Evolutionary conservation across 441 rosid species (phyloP).

Genomic region (Pelargonium australe): DNA sequence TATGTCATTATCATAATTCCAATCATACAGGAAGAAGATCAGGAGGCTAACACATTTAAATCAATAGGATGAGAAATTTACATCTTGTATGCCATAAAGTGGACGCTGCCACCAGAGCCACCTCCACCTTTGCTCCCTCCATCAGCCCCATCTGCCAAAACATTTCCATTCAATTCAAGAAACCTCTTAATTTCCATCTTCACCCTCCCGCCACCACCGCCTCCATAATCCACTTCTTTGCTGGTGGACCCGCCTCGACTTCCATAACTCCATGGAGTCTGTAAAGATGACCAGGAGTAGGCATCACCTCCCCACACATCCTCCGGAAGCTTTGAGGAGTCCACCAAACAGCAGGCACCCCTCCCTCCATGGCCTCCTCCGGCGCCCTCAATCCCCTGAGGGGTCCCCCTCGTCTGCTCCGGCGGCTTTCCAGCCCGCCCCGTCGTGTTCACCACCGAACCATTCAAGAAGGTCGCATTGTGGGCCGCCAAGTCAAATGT

Average conservation of each 20-base stretch:
- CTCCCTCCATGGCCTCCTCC: conserved; percentile 79
- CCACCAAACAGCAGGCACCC: conserved; percentile 60
- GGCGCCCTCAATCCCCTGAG: conserved; percentile 50
- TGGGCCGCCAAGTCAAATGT: conserved; percentile 38
- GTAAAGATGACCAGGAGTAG: conserved; percentile 64
- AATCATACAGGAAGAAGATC: neutral
- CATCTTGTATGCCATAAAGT: conserved; percentile 67
- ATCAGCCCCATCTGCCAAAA: conserved; percentile 81
- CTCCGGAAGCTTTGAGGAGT: conserved; percentile 49
- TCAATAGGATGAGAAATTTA: conserved; percentile 29
- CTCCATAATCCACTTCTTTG: conserved; percentile 53
- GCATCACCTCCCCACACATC: conserved; percentile 79
- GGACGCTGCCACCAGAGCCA: conserved; percentile 92
- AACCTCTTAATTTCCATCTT: conserved; percentile 29
- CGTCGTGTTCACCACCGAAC: conserved; percentile 49
- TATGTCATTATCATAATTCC: neutral
- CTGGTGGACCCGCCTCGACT: conserved; percentile 69
- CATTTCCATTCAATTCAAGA: conserved; percentile 50
- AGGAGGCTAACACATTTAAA: neutral
- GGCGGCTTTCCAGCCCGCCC: conserved; percentile 65
- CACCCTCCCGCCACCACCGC: conserved; percentile 70
- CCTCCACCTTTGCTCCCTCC: conserved; percentile 95
- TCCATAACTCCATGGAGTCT: conserved; percentile 62
- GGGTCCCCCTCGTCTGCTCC: conserved; percentile 63
- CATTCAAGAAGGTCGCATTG: conserved; percentile 32